Percentiles rank a stretch among this genome's conserved stretches.
These are phyloP conservation scores for Withania somnifera DNA, from an alignment of 305 asterid genomes.

Conservation along the genomic window DNA sequence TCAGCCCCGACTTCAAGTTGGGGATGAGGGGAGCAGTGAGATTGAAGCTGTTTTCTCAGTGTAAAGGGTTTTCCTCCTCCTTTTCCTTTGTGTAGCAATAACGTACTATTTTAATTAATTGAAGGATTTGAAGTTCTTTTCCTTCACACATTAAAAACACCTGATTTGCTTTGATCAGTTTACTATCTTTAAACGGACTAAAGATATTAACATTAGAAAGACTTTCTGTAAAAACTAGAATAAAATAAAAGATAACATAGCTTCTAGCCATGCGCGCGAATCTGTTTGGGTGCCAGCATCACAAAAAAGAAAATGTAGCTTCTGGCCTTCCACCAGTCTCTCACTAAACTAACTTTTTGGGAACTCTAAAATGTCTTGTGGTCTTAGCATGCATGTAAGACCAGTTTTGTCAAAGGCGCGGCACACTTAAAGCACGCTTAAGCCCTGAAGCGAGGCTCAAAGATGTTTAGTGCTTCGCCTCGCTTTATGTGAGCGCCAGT, in stretches of 20 bases:
- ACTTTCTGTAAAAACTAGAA: not conserved
- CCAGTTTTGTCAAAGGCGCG: too few species aligned
- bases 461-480: too few species aligned
- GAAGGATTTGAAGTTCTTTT: not conserved
- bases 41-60: not conserved
- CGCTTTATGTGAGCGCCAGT: too few species aligned
- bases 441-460: too few species aligned
- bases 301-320: not conserved
- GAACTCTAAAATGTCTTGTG: not conserved
- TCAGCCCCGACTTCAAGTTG: not conserved
- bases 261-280: not conserved
- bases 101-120: not conserved
- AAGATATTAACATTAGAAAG: not conserved
- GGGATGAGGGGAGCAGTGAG: not conserved
- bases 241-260: not conserved
- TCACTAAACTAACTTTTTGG: not conserved
- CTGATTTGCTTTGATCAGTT: not conserved
- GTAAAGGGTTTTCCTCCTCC: not conserved
- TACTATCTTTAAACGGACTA: not conserved
- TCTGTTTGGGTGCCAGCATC: not conserved
- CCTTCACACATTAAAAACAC: not conserved
- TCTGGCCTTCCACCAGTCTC: not conserved
- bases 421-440: too few species aligned
- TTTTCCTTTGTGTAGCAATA: not conserved
- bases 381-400: not conserved